Percentiles rank a stretch among this genome's conserved stretches.
phyloP scores from a whole-genome alignment of 108 stramenopile genomes.

The Nannochloropsis gaditana region DNA sequence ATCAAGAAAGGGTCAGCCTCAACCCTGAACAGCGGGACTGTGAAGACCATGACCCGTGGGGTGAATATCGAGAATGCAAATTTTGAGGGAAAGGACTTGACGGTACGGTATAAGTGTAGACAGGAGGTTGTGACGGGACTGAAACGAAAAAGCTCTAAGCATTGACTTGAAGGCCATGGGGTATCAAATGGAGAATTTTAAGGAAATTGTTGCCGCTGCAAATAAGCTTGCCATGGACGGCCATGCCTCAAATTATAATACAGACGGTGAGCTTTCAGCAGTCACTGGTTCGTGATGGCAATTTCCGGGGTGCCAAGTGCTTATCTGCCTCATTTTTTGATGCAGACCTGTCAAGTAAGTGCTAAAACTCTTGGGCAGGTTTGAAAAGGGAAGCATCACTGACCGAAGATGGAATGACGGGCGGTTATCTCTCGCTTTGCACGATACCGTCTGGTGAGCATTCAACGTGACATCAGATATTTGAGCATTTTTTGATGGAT shows the following conservation, averaged over 20 bases:
- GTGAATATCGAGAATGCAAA: slow-evolving; percentile 75
- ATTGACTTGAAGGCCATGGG: too few species aligned
- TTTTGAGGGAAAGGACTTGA: slow-evolving; percentile 70
- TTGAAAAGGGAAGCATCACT: too few species aligned
- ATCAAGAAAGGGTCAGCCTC: slow-evolving; percentile 62
- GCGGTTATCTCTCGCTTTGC: background rate
- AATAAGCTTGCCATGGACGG: too few species aligned
- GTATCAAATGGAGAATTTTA: too few species aligned
- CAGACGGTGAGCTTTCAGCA: slow-evolving; percentile 89
- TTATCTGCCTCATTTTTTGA: slow-evolving; percentile 81
- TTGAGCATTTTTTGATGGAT: background rate
- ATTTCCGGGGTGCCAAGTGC: slow-evolving; percentile 71
- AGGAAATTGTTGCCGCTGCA: too few species aligned
- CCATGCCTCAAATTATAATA: too few species aligned
- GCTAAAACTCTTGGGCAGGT: background rate
- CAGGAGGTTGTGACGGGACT: background rate
- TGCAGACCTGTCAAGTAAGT: slow-evolving; percentile 69
- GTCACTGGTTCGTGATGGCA: slow-evolving; percentile 73
- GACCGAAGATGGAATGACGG: background rate
- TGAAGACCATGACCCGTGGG: slow-evolving; percentile 86
- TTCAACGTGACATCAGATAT: too few species aligned
- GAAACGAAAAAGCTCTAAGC: too few species aligned
- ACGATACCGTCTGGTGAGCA: background rate
- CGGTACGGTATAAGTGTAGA: slow-evolving; percentile 2
- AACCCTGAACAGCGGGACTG: slow-evolving; percentile 71